phyloP scores from a whole-genome alignment of 306 rosid genomes.

The Carpinus fangiana region DNA sequence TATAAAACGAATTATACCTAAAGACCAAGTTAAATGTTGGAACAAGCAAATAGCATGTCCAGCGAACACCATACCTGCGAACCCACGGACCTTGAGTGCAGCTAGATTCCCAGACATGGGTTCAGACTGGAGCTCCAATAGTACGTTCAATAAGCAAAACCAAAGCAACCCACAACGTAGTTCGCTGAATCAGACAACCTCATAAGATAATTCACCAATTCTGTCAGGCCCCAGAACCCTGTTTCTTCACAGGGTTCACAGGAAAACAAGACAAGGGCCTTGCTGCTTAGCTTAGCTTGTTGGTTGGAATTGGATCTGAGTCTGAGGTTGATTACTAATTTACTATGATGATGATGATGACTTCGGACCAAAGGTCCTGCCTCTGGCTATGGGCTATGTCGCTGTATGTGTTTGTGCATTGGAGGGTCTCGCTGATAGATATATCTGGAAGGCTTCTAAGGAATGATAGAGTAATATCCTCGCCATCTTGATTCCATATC shows the following conservation, averaged over 20 bases:
- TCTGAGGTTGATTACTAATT: slow-evolving; percentile 28
- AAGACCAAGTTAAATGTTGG: neutral
- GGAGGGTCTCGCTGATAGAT: neutral
- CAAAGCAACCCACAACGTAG: slow-evolving; percentile 11
- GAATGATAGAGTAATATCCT: neutral
- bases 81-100: slow-evolving; percentile 20
- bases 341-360: slow-evolving; percentile 35
- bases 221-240: neutral
- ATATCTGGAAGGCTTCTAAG: neutral
- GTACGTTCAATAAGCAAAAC: neutral
- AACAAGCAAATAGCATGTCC: neutral
- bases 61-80: slow-evolving; percentile 36
- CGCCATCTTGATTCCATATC: neutral
- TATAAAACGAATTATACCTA: too few species aligned
- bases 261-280: neutral
- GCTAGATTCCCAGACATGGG: slow-evolving; percentile 39
- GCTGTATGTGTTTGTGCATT: neutral
- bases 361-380: slow-evolving; percentile 33
- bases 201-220: neutral
- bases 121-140: neutral
- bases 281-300: slow-evolving; percentile 11
- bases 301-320: slow-evolving; percentile 31
- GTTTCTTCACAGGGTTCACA: neutral
- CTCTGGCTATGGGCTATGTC: neutral
- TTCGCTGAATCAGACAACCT: slow-evolving; percentile 2